Conservation (phyloP, 805 yeast genomes). For the Ascoidea asiatica region DNA sequence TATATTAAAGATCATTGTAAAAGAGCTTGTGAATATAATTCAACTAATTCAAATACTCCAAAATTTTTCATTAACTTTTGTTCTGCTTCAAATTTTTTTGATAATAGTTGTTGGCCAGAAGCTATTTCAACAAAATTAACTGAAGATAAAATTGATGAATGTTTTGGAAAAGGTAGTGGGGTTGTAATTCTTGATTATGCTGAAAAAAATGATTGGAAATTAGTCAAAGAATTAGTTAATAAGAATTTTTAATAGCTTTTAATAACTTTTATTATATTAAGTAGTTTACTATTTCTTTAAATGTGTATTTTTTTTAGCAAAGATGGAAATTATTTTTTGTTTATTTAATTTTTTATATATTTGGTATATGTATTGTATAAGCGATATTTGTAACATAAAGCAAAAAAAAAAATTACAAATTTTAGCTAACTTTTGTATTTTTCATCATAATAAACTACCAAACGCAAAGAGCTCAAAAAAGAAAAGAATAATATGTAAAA, state of each 20-base stretch:
- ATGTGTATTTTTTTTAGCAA: too few relatives aligned
- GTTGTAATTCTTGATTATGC: constrained; percentile 56
- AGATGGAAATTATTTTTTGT: too few relatives aligned
- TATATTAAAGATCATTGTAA: constrained; percentile 43
- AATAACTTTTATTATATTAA: too few relatives aligned
- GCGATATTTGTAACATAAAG: too few relatives aligned
- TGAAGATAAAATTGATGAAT: constrained; percentile 28
- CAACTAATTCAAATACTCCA: constrained; percentile 27
- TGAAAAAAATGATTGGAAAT: constrained; percentile 46
- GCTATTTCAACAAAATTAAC: constrained; percentile 41
- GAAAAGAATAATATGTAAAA: too few relatives aligned
- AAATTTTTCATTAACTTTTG: constrained; percentile 62
- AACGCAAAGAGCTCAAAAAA: too few relatives aligned
- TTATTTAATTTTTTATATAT: background rate
- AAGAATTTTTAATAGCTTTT: constrained; percentile 24
- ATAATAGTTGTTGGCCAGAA: constrained; percentile 64
- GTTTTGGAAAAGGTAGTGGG: constrained; percentile 45
- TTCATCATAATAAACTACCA: too few relatives aligned
- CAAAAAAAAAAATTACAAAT: too few relatives aligned
- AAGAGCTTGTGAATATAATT: constrained; percentile 36
- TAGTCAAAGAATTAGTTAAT: constrained; percentile 35
- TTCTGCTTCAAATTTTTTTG: constrained; percentile 60
- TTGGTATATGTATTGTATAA: background rate
- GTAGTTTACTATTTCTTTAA: too few relatives aligned
- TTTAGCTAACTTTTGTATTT: too few relatives aligned